Evolutionary conservation across 768 basidiomycete genomes (phyloP).

Genomic region (Phallus indusiatus): DNA sequence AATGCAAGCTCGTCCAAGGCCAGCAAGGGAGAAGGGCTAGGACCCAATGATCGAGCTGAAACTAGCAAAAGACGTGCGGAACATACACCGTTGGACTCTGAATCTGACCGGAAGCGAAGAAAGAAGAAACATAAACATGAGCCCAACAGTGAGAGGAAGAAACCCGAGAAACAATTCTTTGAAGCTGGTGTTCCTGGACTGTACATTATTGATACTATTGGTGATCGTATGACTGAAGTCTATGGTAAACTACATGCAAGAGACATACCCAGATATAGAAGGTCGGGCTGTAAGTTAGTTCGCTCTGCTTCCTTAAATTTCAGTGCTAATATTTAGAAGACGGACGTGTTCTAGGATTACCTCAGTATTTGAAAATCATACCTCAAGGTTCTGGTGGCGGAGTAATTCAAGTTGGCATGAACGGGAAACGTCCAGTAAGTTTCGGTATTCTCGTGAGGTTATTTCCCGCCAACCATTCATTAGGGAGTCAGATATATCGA

Average conservation of each 20-base stretch:
- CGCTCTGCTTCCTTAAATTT: not conserved
- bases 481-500: slow-evolving; percentile 50
- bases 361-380: slow-evolving; percentile 37
- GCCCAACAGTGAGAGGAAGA: not conserved
- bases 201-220: slow-evolving; percentile 34
- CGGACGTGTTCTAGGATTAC: slow-evolving; percentile 57
- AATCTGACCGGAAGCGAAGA: slow-evolving; percentile 18
- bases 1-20: too few relatives aligned
- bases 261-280: slow-evolving; percentile 57
- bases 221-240: slow-evolving; percentile 54
- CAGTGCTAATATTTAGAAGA: slow-evolving; percentile 23
- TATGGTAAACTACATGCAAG: slow-evolving; percentile 58
- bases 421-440: slow-evolving; percentile 34
- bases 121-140: slow-evolving; percentile 11
- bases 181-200: slow-evolving; percentile 20
- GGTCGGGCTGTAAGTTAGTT: slow-evolving; percentile 43
- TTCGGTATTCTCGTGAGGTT: slow-evolving; percentile 1
- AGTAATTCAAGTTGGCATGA: slow-evolving; percentile 49
- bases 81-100: not conserved
- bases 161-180: not conserved
- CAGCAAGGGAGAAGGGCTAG: too few relatives aligned
- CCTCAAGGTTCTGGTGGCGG: slow-evolving; percentile 29
- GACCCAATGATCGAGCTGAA: too few relatives aligned
- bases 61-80: too few relatives aligned
- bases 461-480: slow-evolving; percentile 6